Evolutionary conservation across 176 grass and related monocot genomes (phyloP), one percentile per base, ranked within the genome.

Genomic region (Juncus effusus): DNA sequence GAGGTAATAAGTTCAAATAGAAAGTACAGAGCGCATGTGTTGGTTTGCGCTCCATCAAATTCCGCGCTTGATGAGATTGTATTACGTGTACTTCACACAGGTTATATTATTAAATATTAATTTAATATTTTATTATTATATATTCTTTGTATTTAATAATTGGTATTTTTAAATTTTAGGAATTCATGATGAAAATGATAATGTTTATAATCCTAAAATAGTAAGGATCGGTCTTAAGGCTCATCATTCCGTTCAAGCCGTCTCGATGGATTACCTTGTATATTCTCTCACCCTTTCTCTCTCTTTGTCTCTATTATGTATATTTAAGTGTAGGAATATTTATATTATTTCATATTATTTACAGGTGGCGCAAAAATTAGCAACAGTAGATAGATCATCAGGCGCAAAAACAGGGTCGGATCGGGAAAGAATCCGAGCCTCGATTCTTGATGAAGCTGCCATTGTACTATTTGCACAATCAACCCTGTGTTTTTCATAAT

Each of bases 61-160:
- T 89, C 93, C 65, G 93, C 93, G 65, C 93, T 97, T 63, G 93
- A 97, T 86, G 93, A 91, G 77, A 91, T 97, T 60, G 93, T 97
- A 19, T 75, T 91, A 44, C 88, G 93, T 62, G 85, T 97, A 79
- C 78, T 97, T 78, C 78, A 76, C 40, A 62, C 88, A 84, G 93
- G 93, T 91, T 64, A 67, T 69, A n/a, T 62, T 63, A 76, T 83
- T 10, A 6, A 50, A 68, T 11, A 49, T 64, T 64, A 52, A 72
- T 14, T 11, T 63, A 76, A 36, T 51, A 38, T 59, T 59, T 44
- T 59, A 16, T 64, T 72, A 67, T 36, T 45, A 53, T 70, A 40
- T 9, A 2, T 9, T 5, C 9, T 38, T 61, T 73, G 54, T 28
- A 73, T 40, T 60, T 16, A 66, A 61, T 49, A 62, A 49, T 41